Evolutionary conservation across 345 rosid genomes (phyloP).

Genomic region (Euphorbia pulcherrima): DNA sequence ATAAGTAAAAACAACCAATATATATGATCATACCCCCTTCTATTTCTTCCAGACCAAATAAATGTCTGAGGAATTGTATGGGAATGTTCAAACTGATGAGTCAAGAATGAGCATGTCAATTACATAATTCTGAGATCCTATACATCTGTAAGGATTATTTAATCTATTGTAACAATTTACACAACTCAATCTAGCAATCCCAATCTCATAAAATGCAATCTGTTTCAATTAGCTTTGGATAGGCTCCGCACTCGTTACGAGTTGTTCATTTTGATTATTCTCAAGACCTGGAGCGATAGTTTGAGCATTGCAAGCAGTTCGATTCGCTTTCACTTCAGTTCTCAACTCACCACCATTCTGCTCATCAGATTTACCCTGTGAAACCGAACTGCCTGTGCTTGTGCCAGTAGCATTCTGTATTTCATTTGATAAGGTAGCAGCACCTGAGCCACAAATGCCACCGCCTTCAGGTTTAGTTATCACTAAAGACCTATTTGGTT

Average conservation of each 20-base stretch:
- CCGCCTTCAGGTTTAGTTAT: constrained; percentile 29
- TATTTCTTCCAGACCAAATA: too few relatives aligned
- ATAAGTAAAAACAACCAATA: too few relatives aligned
- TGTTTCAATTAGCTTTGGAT: constrained; percentile 48
- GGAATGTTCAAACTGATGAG: too few relatives aligned
- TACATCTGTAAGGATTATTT: constrained; percentile 18
- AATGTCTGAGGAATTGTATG: too few relatives aligned
- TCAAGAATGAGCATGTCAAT: constrained; percentile 5
- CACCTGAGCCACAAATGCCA: constrained; percentile 10
- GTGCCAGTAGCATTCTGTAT: constrained; percentile 22
- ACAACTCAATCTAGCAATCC: constrained; percentile 2
- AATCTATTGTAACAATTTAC: constrained; percentile 23
- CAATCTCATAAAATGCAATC: constrained; percentile 3
- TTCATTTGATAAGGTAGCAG: constrained; percentile 19
- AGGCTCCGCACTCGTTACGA: constrained; percentile 45
- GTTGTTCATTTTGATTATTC: constrained; percentile 27
- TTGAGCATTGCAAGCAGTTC: constrained; percentile 15
- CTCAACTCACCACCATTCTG: constrained; percentile 15
- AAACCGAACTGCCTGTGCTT: constrained; percentile 11
- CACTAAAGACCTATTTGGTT: constrained; percentile 26
- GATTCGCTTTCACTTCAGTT: constrained; percentile 31
- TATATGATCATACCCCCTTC: too few relatives aligned
- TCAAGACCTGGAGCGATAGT: constrained; percentile 16
- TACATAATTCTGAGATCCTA: constrained; percentile 7
- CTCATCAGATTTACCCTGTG: constrained; percentile 22